These are phyloP conservation scores for Pichiaceae sp. DNA, from an alignment of 1,139 yeast species.

Conservation along the genomic window DNA sequence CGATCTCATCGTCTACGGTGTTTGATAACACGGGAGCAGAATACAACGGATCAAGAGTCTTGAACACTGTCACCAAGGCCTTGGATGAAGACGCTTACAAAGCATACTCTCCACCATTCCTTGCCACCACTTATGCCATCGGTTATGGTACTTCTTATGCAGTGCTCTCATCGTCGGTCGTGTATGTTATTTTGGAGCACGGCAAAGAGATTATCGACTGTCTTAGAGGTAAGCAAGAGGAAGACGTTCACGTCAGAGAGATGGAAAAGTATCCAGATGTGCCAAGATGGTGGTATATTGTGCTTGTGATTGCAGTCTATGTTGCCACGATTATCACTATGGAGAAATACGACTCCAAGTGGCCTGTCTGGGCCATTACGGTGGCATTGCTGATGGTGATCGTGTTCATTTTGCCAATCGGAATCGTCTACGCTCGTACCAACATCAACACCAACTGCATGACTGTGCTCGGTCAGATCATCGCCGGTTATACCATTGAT, in stretches of 20 bases:
- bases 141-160: slow-evolving; percentile 59
- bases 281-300: slow-evolving; percentile 60
- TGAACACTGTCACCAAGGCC: slow-evolving; percentile 28
- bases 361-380: slow-evolving; percentile 49
- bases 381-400: slow-evolving; percentile 42
- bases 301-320: slow-evolving; percentile 23
- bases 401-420: slow-evolving; percentile 46
- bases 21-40: slow-evolving; percentile 35
- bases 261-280: slow-evolving; percentile 51
- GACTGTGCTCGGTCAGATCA: too few relatives aligned
- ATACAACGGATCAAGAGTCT: slow-evolving; percentile 37
- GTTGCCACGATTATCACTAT: slow-evolving; percentile 39
- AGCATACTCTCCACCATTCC: slow-evolving; percentile 48
- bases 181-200: slow-evolving; percentile 48
- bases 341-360: slow-evolving; percentile 37
- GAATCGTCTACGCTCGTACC: slow-evolving; percentile 46
- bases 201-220: slow-evolving; percentile 34
- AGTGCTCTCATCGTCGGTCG: slow-evolving; percentile 46
- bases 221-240: slow-evolving; percentile 1
- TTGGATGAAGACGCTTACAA: slow-evolving; percentile 41
- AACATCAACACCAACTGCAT: slow-evolving; percentile 43
- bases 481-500: slow-evolving; percentile 55
- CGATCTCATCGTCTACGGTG: slow-evolving; percentile 34
- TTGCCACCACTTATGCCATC: slow-evolving; percentile 57
- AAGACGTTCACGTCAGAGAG: slow-evolving; percentile 53